Evolutionary conservation across 177 flowering plant species (phyloP), one percentile per base, ranked within the genome.

Genomic region (Vitis hybrid): DNA sequence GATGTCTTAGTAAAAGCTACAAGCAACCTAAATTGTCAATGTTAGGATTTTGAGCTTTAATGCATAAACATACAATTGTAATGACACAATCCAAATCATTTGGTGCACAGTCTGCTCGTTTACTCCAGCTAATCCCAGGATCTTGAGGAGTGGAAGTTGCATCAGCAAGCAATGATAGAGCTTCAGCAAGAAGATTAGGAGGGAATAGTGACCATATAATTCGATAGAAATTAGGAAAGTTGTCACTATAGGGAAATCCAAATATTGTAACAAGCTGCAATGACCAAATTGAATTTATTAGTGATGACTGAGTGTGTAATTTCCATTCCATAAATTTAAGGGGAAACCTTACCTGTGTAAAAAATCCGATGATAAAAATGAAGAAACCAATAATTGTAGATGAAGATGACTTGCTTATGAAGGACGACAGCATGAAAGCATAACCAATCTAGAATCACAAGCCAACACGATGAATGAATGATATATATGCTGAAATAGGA

Each of bases 131-230:
- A 73, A 94, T 77, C 59, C 97, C 97, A 48, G 75, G 68, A 78
- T 87, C 95, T 78, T 81, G 71, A 71, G 90, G 77, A 60, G 95
- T 90, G 61, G 81, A 69, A 51, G 97, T 90, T 50, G 99, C 97
- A 71, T 61, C 75, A 55, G 90, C 71, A 72, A 96, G 98, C 67
- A 90, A 53, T 6, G 66, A 30, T 63, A 96, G 82, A 55, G 85
- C 97, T 77, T 81, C 11, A n/a, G 97, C 88, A 57, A 96, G 87
- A 78, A 90, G 97, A 85, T 90, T 96, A 12, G 99, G 99, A 67
- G 98, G 97, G 77, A 89, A 96, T 2, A 96, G 73, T 58, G 98
- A 94, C 99, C 97, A 94, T 70, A 92, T 61, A 27, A 60, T 20
- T 64, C 84, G 80, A 61, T 70, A 74, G 8, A 65, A 35, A 11